Base-by-base conservation (phyloP, 441 rosid species). In the Erodium trifolium region DNA sequence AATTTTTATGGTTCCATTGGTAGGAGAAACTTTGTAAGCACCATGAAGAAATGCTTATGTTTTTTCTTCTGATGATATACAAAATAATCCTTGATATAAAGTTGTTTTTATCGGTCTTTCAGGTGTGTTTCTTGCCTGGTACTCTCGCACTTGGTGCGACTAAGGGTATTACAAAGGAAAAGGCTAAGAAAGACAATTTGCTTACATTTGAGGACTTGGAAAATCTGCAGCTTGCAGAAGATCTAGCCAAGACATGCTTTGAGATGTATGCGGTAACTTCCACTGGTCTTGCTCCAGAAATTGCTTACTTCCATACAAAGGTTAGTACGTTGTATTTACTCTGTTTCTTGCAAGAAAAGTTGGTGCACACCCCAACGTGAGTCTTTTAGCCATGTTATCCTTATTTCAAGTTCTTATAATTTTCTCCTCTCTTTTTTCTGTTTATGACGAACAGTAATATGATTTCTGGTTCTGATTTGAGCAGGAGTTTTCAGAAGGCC, bases 81-180 rank as follows among this genome's bases (percentile, higher is more conserved):
- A 23, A 17, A 19, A 19, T 19, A 3, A 27, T 69, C 11, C 37
- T 64, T 47, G 71, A 55, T 37, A 27, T 69, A 17, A 18, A 69
- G 68, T 60, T 57, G 66, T 69, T 67, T 39, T 43, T 69, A 19
- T 64, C 39, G 18, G 70, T n/a, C 70, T 77, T 37, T 69, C 78
- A 91, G 99, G 97, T 94, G 13, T 93, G 97, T 79, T 93, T 91
- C 80, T 83, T 94, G 76, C 94, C 98, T 68, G 98, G 97, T 45
- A 82, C 88, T 64, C 93, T 94, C 79, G 97, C 97, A 23, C 97
- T 93, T 77, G 99, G 97, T 68, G 96, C 96, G 55, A 89, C 99
- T 31, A 89, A 90, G 80, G 97, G 99, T 60, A 45, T 84, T 76
- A 87, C 96, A 68, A 90, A 83, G 76, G 91, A 84, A 71, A 84